Base-by-base conservation (phyloP, 306 rosid species). In the Dicorynia guianensis region DNA sequence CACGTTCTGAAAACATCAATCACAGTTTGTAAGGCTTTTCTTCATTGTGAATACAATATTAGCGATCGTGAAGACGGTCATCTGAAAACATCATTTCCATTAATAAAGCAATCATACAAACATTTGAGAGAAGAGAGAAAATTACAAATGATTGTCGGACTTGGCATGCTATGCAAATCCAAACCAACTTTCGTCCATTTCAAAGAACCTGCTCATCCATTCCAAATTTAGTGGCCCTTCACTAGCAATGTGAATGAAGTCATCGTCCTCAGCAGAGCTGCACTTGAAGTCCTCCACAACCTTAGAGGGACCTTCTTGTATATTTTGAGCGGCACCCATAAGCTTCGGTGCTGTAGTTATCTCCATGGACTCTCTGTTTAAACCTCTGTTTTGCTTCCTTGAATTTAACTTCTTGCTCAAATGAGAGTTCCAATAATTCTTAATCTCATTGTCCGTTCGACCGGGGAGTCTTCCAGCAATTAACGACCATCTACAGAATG, bases 171-270 rank as follows among this genome's bases (percentile, higher is more conserved):
- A 44, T 52, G 74, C 50, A 71, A 72, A 70, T 49, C 60, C 30
- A 39, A 83, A 79, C 87, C 81, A 83, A 36, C 73, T 75, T 53
- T 75, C 84, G 20, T 83, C 87, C 72, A 70, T 59, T 50, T 83
- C 81, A 11, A 83, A 67, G 15, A 83, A 83, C 11, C 62, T 66
- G 33, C 58, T 71, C 67, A 75, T 79, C 87, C 84, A 25, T 25
- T 71, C 79, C 63, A 79, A 53, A 25, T 25, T 25, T 25, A 25
- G 30, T 25, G 30, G 30, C 30, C 30, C 30, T 25, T 25, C 30
- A 25, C 30, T 25, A 2, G 30, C 30, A 25, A 25, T 25, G 30
- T 25, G 30, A 25, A 25, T 25, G 30, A 25, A 25, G 30, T 25
- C 30, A 25, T 25, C 30, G 1, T 25, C 30, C 2, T 25, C 30